Percentiles rank a stretch among this genome's conserved stretches.
Conservation (phyloP, 2,329 filamentous ascomycete genomes). For the Penicillium sp. region DNA sequence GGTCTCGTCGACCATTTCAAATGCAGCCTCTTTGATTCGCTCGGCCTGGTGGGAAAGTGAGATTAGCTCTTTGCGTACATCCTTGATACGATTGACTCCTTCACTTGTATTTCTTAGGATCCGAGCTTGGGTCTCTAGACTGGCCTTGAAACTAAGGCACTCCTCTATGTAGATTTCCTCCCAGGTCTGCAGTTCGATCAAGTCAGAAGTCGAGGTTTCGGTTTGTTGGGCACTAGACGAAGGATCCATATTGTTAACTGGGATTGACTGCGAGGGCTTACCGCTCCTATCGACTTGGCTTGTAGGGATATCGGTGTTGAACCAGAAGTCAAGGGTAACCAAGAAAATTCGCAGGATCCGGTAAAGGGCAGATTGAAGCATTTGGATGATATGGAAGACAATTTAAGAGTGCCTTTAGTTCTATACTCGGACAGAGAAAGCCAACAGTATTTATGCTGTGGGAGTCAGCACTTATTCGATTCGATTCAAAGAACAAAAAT, state of each 20-base stretch:
- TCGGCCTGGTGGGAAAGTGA: background rate
- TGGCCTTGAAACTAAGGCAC: background rate
- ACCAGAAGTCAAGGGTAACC: background rate
- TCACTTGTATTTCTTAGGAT: background rate
- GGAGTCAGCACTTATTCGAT: background rate
- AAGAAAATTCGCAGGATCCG: background rate
- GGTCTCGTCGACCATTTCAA: background rate
- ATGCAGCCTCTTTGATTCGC: background rate
- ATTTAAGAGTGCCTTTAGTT: background rate
- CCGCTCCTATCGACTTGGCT: background rate
- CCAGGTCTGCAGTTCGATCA: background rate
- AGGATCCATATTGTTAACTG: background rate
- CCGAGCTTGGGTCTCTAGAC: background rate
- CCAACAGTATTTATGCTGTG: background rate
- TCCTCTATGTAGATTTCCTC: background rate
- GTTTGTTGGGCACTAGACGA: background rate
- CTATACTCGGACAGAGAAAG: background rate
- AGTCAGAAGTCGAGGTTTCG: background rate
- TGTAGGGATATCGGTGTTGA: background rate
- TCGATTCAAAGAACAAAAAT: background rate
- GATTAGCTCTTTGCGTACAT: background rate
- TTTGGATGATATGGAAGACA: background rate
- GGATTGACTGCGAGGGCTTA: background rate
- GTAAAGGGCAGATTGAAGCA: background rate
- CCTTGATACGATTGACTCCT: background rate